Evolutionary conservation across 2,329 filamentous ascomycete species (phyloP).

Genomic region (Balansia obtecta): DNA sequence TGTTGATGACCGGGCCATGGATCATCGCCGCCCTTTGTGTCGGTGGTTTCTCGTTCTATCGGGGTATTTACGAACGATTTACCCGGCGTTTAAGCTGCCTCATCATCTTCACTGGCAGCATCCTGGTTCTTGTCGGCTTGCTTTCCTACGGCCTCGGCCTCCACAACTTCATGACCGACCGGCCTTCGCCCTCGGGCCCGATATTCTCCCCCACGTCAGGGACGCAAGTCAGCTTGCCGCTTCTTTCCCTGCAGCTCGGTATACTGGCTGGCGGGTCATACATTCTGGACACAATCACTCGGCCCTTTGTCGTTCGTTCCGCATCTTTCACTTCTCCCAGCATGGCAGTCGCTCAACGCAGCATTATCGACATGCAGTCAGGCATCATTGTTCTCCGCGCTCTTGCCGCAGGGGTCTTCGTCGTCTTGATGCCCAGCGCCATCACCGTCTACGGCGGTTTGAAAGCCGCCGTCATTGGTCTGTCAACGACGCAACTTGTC

Average conservation of each 20-base stretch:
- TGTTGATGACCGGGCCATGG: slow-evolving; percentile 32
- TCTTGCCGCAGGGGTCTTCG: slow-evolving; percentile 29
- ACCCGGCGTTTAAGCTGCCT: slow-evolving; percentile 19
- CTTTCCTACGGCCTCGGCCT: slow-evolving; percentile 30
- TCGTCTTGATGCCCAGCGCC: slow-evolving; percentile 27
- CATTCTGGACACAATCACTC: slow-evolving; percentile 26
- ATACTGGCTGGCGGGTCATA: slow-evolving; percentile 31
- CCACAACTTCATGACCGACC: slow-evolving; percentile 19
- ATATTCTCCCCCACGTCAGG: slow-evolving; percentile 17
- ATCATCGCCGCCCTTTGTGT: slow-evolving; percentile 24
- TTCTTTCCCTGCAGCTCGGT: slow-evolving; percentile 32
- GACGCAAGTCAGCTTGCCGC: slow-evolving; percentile 22
- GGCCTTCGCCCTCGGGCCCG: slow-evolving; percentile 9
- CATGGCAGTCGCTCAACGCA: slow-evolving; percentile 31
- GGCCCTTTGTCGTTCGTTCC: slow-evolving; percentile 32
- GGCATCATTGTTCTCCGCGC: slow-evolving; percentile 28
- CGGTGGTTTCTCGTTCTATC: slow-evolving; percentile 20
- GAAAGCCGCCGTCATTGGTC: slow-evolving; percentile 24
- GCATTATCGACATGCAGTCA: slow-evolving; percentile 35
- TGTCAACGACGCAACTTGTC: slow-evolving; percentile 28
- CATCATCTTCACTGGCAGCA: slow-evolving; percentile 23
- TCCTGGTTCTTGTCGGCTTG: slow-evolving; percentile 28
- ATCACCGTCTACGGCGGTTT: slow-evolving; percentile 24
- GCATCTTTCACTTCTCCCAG: slow-evolving; percentile 36
- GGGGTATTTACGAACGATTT: slow-evolving; percentile 19